A percentile compares a stretch with the other conserved stretches of the same genome.
Conservation (phyloP, 2,329 filamentous ascomycete genomes). For the Sporothrix brunneoviolacea region DNA sequence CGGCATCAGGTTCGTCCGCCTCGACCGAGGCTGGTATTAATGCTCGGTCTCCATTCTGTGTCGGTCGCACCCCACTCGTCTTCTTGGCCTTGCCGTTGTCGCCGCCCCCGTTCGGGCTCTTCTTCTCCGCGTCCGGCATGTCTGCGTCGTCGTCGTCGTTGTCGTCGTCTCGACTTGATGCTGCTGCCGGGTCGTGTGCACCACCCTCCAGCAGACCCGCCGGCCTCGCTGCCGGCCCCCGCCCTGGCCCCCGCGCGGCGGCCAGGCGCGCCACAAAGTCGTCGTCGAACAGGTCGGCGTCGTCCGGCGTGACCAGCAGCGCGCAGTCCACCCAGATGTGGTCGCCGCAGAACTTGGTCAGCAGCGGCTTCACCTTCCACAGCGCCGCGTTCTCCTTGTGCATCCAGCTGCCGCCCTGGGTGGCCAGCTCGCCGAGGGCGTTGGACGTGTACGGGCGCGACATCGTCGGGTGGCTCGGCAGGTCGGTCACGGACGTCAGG, state of each 20-base stretch:
- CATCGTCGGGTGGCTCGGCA: conserved; percentile 67
- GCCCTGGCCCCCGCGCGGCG: background rate
- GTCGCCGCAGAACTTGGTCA: conserved; percentile 69
- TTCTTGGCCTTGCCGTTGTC: background rate
- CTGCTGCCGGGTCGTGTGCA: too few species aligned
- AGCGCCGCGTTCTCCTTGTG: conserved; percentile 67
- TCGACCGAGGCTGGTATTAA: background rate
- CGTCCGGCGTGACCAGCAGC: conserved; percentile 49
- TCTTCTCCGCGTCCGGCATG: background rate
- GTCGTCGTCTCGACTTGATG: background rate
- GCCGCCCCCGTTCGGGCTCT: background rate
- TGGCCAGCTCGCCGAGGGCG: conserved; percentile 63
- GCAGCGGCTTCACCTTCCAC: conserved; percentile 67
- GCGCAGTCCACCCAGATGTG: conserved; percentile 60
- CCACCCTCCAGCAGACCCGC: background rate
- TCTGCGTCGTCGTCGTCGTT: background rate
- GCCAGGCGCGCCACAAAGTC: conserved; percentile 32
- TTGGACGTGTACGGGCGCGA: conserved; percentile 68
- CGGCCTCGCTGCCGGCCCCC: too few species aligned
- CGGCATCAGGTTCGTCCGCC: too few species aligned
- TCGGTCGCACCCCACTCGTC: background rate
- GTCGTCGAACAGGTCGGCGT: conserved; percentile 49
- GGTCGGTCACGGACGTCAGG: conserved; percentile 65
- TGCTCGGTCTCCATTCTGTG: conserved; percentile 1
- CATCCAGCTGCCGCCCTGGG: conserved; percentile 63